Conservation (phyloP, 2,329 filamentous ascomycete genomes). For the Fusarium abutilonis region DNA sequence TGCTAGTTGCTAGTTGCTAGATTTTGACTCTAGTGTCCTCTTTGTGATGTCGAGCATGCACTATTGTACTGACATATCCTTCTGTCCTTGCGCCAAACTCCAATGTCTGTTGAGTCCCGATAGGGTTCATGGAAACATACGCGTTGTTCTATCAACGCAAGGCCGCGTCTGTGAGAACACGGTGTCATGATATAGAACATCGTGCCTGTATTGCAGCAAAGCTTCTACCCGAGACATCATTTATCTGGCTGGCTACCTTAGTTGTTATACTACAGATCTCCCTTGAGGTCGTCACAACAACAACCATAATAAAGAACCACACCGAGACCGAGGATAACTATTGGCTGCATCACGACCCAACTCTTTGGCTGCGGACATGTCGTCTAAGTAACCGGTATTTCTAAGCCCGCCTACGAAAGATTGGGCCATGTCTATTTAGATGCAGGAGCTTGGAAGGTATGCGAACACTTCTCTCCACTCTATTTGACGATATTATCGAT, state of each 20-base stretch:
- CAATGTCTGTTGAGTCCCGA: background rate
- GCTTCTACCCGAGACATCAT: background rate
- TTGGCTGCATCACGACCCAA: no score
- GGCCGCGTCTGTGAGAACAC: no score
- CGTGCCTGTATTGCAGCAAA: background rate
- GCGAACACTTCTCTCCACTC: no score
- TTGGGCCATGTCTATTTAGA: no score
- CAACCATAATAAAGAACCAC: background rate
- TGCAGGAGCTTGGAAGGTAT: no score
- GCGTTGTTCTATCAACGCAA: no score
- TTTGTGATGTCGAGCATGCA: background rate
- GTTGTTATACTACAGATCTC: background rate
- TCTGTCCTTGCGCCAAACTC: background rate
- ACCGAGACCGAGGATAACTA: background rate
- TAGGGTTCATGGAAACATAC: background rate
- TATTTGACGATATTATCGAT: no score
- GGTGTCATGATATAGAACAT: no score
- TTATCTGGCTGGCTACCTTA: background rate
- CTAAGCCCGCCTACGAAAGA: no score
- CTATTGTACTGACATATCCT: background rate
- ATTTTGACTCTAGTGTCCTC: background rate
- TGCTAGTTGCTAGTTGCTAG: background rate
- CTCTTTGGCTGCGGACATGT: no score
- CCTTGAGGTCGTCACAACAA: background rate
- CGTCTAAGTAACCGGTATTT: no score